These are phyloP conservation scores for Globisporangium perplexum DNA, from an alignment of 352 stramenopile species.

Conservation along the genomic window DNA sequence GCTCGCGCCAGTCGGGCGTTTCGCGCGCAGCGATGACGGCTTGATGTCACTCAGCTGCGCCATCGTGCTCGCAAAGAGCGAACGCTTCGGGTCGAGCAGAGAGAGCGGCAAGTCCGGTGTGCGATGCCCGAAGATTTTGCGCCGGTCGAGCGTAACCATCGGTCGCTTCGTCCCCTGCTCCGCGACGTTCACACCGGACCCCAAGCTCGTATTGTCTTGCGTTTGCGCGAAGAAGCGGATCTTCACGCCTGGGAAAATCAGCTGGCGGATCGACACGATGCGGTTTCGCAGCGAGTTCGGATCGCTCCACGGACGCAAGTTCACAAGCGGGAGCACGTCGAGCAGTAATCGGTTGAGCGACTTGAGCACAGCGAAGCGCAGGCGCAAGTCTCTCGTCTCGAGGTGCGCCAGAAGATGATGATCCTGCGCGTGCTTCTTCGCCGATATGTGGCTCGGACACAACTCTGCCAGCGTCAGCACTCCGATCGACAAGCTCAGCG, in stretches of 20 bases:
- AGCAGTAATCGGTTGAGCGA: constrained; percentile 49
- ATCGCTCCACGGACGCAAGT: constrained; percentile 48
- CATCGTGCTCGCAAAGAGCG: constrained; percentile 67
- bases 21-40: constrained; percentile 45
- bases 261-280: constrained; percentile 47
- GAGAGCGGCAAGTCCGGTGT: constrained; percentile 12
- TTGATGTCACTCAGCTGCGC: constrained; percentile 42
- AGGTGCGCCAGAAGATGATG: constrained; percentile 33
- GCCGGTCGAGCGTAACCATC: constrained; percentile 63
- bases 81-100: constrained; percentile 42
- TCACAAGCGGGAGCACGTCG: constrained; percentile 56
- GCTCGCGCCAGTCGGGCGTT: constrained; percentile 67
- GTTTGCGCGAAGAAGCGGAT: constrained; percentile 66
- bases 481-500: constrained; percentile 41
- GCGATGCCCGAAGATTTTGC: constrained; percentile 38
- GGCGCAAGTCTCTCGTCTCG: constrained; percentile 48
- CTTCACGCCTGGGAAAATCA: constrained; percentile 73
- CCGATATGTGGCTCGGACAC: constrained; percentile 53
- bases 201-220: constrained; percentile 66
- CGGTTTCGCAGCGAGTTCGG: constrained; percentile 41
- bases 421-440: constrained; percentile 19
- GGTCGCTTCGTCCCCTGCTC: constrained; percentile 49
- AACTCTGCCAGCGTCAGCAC: constrained; percentile 57
- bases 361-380: constrained; percentile 56
- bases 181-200: constrained; percentile 27